Conservation (phyloP, 768 basidiomycete species). For the Phylloporus scabripes region DNA sequence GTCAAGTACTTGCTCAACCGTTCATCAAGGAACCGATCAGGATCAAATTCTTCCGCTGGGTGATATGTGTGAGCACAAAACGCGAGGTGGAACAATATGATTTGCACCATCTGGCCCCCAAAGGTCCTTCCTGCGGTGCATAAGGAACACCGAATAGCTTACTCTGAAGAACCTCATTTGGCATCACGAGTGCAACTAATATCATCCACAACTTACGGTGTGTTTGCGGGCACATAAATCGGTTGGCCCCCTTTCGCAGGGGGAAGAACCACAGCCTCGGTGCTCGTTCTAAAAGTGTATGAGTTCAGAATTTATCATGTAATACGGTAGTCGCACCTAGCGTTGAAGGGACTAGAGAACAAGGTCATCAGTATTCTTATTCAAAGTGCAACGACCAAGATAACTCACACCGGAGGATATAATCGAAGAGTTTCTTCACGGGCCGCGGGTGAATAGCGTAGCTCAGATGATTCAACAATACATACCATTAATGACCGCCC, state of each 20-base stretch:
- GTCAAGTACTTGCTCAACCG: slow-evolving; percentile 50
- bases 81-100: too few relatives aligned
- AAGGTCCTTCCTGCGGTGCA: slow-evolving; percentile 45
- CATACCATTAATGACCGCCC: slow-evolving; percentile 35
- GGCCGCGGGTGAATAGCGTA: slow-evolving; percentile 1
- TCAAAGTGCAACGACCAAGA: background rate
- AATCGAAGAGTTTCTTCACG: slow-evolving; percentile 27
- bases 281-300: slow-evolving; percentile 18
- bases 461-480: background rate
- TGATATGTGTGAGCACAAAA: background rate
- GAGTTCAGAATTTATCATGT: background rate
- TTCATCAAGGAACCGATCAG: slow-evolving; percentile 62
- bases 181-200: background rate
- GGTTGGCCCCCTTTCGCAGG: slow-evolving; percentile 22
- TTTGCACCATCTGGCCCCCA: slow-evolving; percentile 50
- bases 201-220: slow-evolving; percentile 15
- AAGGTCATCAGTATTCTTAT: background rate
- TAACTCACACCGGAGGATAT: slow-evolving; percentile 29
- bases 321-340: slow-evolving; percentile 7
- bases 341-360: slow-evolving; percentile 23
- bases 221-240: slow-evolving; percentile 30
- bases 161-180: slow-evolving; percentile 22
- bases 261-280: slow-evolving; percentile 20
- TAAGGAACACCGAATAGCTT: slow-evolving; percentile 44
- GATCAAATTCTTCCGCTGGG: slow-evolving; percentile 54